A percentile compares a stretch with the other conserved stretches of the same genome.
These are phyloP conservation scores for Fusarium mangiferae DNA, from an alignment of 2,329 filamentous ascomycete species.

Conservation along the genomic window DNA sequence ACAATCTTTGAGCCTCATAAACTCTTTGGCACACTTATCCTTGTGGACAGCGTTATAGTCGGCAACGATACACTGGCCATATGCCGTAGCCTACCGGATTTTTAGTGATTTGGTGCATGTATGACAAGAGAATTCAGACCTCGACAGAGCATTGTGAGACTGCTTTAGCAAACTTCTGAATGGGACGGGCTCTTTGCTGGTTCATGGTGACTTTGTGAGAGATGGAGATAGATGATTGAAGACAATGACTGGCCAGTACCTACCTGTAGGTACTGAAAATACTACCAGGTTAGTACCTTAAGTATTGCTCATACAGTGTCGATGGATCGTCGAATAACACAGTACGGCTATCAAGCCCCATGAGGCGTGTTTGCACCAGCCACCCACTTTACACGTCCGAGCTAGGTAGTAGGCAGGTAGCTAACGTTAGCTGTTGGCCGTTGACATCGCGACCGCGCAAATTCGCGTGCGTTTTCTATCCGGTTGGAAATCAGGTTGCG, in stretches of 20 bases:
- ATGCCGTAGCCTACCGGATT: slow-evolving; percentile 74
- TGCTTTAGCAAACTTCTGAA: slow-evolving; percentile 65
- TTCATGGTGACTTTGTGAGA: slow-evolving; percentile 35
- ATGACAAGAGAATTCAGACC: slow-evolving; percentile 50
- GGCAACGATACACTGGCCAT: slow-evolving; percentile 89
- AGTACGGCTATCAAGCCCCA: slow-evolving; percentile 4
- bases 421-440: not conserved
- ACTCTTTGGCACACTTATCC: slow-evolving; percentile 89
- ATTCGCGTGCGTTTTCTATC: slow-evolving; percentile 36
- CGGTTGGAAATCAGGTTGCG: slow-evolving; percentile 12
- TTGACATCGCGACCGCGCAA: slow-evolving; percentile 38
- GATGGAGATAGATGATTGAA: not conserved
- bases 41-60: slow-evolving; percentile 93
- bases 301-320: slow-evolving; percentile 20
- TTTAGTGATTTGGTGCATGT: not conserved
- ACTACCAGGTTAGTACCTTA: not conserved
- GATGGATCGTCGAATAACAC: not conserved
- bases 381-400: slow-evolving; percentile 45
- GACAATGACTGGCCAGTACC: not conserved
- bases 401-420: not conserved
- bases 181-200: slow-evolving; percentile 54
- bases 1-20: slow-evolving; percentile 86
- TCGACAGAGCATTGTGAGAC: slow-evolving; percentile 66
- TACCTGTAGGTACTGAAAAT: not conserved
- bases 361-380: slow-evolving; percentile 30